phyloP scores from a whole-genome alignment of 2,329 filamentous ascomycete genomes.

The Hymenoscyphus occultus region DNA sequence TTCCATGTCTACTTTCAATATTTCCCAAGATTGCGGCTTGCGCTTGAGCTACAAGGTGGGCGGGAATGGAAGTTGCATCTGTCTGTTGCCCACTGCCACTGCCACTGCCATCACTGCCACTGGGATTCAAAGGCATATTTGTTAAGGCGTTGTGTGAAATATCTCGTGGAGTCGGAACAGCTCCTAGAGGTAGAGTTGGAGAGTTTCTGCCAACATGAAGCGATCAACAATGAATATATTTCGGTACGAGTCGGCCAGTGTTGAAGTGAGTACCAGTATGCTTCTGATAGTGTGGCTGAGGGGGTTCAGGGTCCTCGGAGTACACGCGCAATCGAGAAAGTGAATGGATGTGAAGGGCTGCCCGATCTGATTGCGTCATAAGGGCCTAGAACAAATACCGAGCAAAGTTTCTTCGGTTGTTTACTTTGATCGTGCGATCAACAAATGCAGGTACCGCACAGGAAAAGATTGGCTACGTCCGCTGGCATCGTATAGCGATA shows the following conservation, averaged over 20 bases:
- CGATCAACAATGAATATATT: not conserved
- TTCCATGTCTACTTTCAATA: constrained; percentile 13
- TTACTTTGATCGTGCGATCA: not conserved
- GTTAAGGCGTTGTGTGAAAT: not conserved
- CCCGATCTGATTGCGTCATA: not conserved
- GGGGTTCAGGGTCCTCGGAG: not conserved
- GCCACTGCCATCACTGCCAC: not conserved
- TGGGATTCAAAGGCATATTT: constrained; percentile 9
- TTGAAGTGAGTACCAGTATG: not conserved
- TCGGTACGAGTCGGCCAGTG: not conserved
- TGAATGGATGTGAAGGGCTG: not conserved
- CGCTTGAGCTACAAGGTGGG: constrained; percentile 33
- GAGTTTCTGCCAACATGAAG: not conserved
- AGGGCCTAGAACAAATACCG: not conserved
- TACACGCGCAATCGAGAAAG: not conserved
- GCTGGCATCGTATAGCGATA: not conserved
- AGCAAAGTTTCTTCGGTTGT: not conserved
- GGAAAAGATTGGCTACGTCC: not conserved
- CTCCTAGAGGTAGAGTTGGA: not conserved
- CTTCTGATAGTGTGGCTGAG: not conserved
- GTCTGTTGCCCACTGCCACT: constrained; percentile 7
- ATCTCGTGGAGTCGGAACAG: not conserved
- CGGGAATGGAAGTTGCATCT: constrained; percentile 23
- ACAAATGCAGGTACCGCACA: not conserved
- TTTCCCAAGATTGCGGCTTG: constrained; percentile 35